phyloP scores from a whole-genome alignment of 2,329 filamentous ascomycete species.

The Phialemoniopsis sp. region DNA sequence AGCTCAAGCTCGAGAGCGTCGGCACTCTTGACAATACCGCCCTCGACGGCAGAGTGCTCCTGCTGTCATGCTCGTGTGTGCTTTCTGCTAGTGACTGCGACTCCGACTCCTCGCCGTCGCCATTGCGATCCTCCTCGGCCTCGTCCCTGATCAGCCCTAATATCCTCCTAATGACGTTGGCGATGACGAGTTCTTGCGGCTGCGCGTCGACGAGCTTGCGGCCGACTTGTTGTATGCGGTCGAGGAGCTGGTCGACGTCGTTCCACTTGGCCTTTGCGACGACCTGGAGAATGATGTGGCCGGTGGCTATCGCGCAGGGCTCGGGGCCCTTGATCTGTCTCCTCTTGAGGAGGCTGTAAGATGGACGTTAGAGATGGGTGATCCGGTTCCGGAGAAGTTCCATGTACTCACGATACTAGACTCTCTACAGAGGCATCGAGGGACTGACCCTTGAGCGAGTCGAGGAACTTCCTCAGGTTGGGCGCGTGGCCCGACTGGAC shows the following conservation, averaged over 20 bases:
- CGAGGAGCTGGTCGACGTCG: constrained; percentile 74
- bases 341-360: constrained; percentile 78
- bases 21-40: constrained; percentile 6
- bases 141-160: constrained; percentile 90
- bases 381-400: too few relatives aligned
- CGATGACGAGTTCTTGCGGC: constrained; percentile 85
- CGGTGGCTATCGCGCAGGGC: constrained; percentile 86
- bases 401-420: constrained; percentile 70
- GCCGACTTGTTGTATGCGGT: constrained; percentile 75
- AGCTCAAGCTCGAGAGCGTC: constrained; percentile 2
- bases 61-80: constrained; percentile 19
- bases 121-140: constrained; percentile 73
- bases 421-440: constrained; percentile 81
- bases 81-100: constrained; percentile 29
- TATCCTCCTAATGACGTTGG: constrained; percentile 89
- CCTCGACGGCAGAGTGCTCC: neutral
- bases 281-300: constrained; percentile 81
- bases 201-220: constrained; percentile 76
- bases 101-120: constrained; percentile 51
- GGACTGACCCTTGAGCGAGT: constrained; percentile 69
- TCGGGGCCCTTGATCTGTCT: constrained; percentile 85
- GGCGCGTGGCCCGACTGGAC: constrained; percentile 59
- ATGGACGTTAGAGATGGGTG: too few relatives aligned
- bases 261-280: constrained; percentile 77
- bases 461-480: constrained; percentile 73